These are phyloP conservation scores for Stropharia rugosoannulata DNA, from an alignment of 768 basidiomycete genomes.

Conservation along the genomic window DNA sequence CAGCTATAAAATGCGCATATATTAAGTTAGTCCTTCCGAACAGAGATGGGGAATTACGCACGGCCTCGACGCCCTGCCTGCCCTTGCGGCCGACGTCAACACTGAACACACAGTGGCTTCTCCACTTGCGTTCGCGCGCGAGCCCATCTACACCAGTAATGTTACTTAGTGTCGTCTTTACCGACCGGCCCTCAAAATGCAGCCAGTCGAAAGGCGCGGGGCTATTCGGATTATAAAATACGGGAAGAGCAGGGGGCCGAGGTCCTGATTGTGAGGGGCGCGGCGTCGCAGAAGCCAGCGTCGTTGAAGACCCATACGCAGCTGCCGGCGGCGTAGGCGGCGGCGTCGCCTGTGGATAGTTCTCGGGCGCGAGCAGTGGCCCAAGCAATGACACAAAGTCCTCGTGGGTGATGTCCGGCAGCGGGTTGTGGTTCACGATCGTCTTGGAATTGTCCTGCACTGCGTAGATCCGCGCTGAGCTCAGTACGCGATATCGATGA, in stretches of 20 bases:
- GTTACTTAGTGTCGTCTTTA: conserved; percentile 78
- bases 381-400: conserved; percentile 81
- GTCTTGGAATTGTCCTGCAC: conserved; percentile 61
- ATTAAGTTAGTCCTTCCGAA: conserved; percentile 1
- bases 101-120: conserved; percentile 79
- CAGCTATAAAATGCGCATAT: conserved; percentile 43
- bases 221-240: conserved; percentile 47
- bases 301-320: conserved; percentile 30
- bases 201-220: conserved; percentile 86
- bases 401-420: conserved; percentile 85
- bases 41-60: conserved; percentile 34
- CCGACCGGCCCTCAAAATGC: conserved; percentile 80
- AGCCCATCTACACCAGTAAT: conserved; percentile 79
- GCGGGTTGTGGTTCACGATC: conserved; percentile 84
- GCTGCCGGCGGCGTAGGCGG: conserved; percentile 25
- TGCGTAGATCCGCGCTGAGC: conserved; percentile 19
- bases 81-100: conserved; percentile 74
- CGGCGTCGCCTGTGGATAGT: conserved; percentile 49
- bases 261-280: conserved; percentile 29
- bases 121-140: conserved; percentile 82
- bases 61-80: conserved; percentile 78
- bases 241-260: conserved; percentile 27
- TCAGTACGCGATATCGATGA: not conserved
- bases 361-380: conserved; percentile 81
- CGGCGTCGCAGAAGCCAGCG: conserved; percentile 33